Conservation (phyloP, 1,139 yeast species). For the Saccharomycopsis phalli region DNA sequence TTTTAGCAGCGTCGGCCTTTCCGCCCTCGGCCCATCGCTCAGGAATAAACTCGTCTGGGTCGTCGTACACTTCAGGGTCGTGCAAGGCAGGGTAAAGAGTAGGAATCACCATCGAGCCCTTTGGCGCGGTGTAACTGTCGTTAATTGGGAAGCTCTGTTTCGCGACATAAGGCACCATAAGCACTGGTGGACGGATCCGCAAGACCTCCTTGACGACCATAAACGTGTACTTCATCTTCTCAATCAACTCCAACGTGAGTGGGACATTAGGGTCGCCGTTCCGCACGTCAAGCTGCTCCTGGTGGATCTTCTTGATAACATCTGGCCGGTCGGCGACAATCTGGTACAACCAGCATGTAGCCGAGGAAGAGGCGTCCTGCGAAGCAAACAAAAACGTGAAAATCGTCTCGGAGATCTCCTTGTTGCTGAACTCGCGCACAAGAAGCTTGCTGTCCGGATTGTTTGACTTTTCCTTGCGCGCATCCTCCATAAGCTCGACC, state of each 20-base stretch:
- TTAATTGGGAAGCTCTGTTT: constrained; percentile 80
- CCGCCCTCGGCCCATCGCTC: constrained; percentile 86
- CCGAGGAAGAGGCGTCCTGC: constrained; percentile 96
- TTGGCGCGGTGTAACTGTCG: constrained; percentile 81
- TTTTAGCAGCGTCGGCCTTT: constrained; percentile 51
- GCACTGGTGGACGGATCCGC: constrained; percentile 93
- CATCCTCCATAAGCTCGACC: constrained; percentile 78
- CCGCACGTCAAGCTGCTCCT: constrained; percentile 83
- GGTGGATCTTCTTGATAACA: constrained; percentile 71
- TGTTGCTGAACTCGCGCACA: constrained; percentile 79
- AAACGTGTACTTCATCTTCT: constrained; percentile 76
- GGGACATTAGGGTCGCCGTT: constrained; percentile 58
- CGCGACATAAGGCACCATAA: constrained; percentile 95
- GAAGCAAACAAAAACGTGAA: constrained; percentile 96
- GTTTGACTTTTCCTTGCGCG: constrained; percentile 37
- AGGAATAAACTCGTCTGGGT: constrained; percentile 90
- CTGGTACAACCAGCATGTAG: constrained; percentile 98
- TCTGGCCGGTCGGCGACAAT: constrained; percentile 93
- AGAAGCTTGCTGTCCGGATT: constrained; percentile 39
- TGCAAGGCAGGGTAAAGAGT: constrained; percentile 92
- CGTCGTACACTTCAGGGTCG: constrained; percentile 91
- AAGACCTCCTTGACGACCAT: constrained; percentile 87
- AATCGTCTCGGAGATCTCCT: constrained; percentile 90
- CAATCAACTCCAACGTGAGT: constrained; percentile 65
- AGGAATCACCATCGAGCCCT: constrained; percentile 95